Evolutionary conservation across 805 yeast species (phyloP).

Genomic region (Cyberlindnera meyerae): DNA sequence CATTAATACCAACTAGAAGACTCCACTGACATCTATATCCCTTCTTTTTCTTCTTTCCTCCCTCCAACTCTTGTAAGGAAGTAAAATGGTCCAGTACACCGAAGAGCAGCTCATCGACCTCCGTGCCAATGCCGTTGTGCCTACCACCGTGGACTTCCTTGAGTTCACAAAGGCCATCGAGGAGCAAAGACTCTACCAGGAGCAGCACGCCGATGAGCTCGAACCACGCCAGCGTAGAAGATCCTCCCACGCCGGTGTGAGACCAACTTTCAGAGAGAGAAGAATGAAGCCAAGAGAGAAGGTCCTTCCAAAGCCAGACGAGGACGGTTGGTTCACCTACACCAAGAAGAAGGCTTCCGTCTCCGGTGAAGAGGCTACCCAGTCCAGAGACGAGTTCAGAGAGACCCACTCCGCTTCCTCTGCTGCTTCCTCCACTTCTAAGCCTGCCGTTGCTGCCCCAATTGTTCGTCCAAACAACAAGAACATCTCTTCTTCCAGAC

Average conservation of each 20-base stretch:
- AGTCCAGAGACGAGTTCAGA: conserved; percentile 40
- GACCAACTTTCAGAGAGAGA: conserved; percentile 57
- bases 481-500: conserved; percentile 68
- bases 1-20: too few species aligned
- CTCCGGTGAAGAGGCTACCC: conserved; percentile 49
- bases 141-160: conserved; percentile 58
- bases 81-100: conserved; percentile 43
- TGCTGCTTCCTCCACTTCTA: conserved; percentile 1
- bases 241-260: conserved; percentile 40
- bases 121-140: conserved; percentile 52
- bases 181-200: conserved; percentile 49
- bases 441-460: conserved; percentile 25
- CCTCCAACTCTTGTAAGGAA: conserved; percentile 1
- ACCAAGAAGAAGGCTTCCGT: conserved; percentile 32
- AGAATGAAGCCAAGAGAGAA: conserved; percentile 26
- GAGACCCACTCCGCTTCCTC: conserved; percentile 31
- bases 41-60: too few species aligned
- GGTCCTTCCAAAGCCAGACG: conserved; percentile 47
- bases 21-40: too few species aligned
- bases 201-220: conserved; percentile 20
- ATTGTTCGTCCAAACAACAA: conserved; percentile 68
- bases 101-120: conserved; percentile 62
- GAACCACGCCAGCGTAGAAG: conserved; percentile 42
- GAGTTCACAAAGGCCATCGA: conserved; percentile 65
- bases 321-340: conserved; percentile 80